Base-by-base conservation (phyloP, 768 basidiomycete species). In the Trametes sanguinea region DNA sequence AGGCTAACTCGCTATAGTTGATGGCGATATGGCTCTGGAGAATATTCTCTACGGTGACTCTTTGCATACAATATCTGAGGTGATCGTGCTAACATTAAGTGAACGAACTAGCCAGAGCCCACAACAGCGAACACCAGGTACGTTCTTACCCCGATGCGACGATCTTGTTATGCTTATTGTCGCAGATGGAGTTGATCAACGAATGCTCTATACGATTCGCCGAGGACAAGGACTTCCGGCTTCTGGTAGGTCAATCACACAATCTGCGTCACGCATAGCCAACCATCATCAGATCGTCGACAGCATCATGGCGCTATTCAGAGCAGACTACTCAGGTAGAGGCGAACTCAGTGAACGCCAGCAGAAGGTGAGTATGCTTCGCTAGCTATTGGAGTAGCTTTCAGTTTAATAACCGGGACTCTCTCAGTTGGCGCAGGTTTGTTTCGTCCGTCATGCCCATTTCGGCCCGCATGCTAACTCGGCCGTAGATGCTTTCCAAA, bases 291-390 rank as follows among this genome's bases (percentile, higher is more conserved):
- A 96, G 89, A 94, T 98, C 61, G 84, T 98, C 39, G 96, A 98
- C 72, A 95, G 92, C 68, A 95, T 98, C 63, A 96, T 98, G 93
- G 96, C 95, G 32, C 82, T 96, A 6, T 98, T 98, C 74, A 86
- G 94, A 17, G 92, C 94, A 46, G 95, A 98, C 74, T 98, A 80
- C 73, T 92, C 92, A 3, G 95, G 95, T 22, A 80, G 95, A 78
- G 96, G 95, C 33, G 96, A 97, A 73, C 76, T 97, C 43, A 95
- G 94, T 67, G 94, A 95, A 77, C 82, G 95, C 54, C 95, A 95
- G 71, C 95, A 98, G 72, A 94, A 94, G 78, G 90, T 86, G 51
- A 8, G 51, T 29, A 29, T 52, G 16, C 29, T 45, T 6, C 22
- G 6, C 22, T 5, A 6, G 16, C 13, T 16, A 10, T 11, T 6